Percentiles rank a stretch among this genome's conserved stretches.
Evolutionary conservation across 2,329 filamentous ascomycete species (phyloP).

Genomic region (Pseudocercospora cruenta): DNA sequence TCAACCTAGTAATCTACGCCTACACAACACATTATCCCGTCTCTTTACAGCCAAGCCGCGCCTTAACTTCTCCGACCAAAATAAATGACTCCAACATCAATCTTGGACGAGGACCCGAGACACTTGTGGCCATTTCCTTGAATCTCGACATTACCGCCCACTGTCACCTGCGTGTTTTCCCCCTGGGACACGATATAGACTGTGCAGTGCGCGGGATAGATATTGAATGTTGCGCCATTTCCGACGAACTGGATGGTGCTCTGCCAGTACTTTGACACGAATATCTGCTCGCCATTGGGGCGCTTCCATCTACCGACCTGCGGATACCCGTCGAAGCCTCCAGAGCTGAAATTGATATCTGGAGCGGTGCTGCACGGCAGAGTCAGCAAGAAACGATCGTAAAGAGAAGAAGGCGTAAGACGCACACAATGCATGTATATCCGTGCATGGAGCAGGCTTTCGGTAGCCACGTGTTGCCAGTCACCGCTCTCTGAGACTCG

Average conservation of each 20-base stretch:
- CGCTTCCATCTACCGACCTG: constrained; percentile 10
- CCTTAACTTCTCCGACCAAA: neutral
- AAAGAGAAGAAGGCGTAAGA: neutral
- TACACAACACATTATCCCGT: too few species aligned
- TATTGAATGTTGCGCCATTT: neutral
- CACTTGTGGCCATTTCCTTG: neutral
- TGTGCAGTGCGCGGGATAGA: constrained; percentile 15
- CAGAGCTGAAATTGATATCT: neutral
- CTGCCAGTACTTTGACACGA: constrained; percentile 10
- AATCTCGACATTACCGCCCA: neutral
- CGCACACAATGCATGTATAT: neutral
- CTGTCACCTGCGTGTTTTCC: neutral
- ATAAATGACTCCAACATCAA: neutral
- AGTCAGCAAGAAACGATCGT: neutral
- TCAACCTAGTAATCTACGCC: too few species aligned
- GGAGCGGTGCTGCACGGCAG: neutral
- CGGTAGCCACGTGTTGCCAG: neutral
- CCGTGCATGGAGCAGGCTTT: neutral
- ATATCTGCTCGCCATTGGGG: constrained; percentile 13
- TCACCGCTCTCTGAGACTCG: neutral
- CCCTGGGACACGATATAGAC: constrained; percentile 7
- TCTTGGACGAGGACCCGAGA: neutral
- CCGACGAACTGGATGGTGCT: constrained; percentile 9
- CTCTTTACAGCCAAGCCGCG: too few species aligned
- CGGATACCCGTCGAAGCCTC: neutral